Evolutionary conservation across 1,284 basidiomycete species (phyloP), one percentile per base, ranked within the genome.

Genomic region (Phellopilus nigrolimitatus): DNA sequence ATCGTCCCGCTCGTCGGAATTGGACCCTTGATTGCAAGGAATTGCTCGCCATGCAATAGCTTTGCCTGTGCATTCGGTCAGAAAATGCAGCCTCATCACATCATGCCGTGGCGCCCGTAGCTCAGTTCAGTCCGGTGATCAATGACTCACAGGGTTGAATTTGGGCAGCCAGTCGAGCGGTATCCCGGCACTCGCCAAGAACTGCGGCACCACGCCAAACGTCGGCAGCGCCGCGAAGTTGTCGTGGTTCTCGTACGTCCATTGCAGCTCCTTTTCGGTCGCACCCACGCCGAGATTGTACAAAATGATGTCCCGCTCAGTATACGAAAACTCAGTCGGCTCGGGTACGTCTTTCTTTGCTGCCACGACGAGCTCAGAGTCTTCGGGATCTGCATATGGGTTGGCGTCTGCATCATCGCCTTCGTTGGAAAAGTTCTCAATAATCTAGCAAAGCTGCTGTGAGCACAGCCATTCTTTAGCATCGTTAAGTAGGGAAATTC

Each of bases 231-330:
- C 84, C 53, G 79, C 68, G 70, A 99, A 99, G 24, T 86, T 76
- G 47, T 95, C 91, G 63, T 91, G 78, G 51, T 85, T 84, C 72
- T 99, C 97, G 63, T 84, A 99, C 3, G 86, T 84, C 84, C 92
- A 95, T 60, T 93, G 80, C 21, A 97, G 79, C 57, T 99, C 93
- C 64, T 88, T 82, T 67, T 88, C 93, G 4, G 86, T 95, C 15
- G 95, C 95, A n/a, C 95, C 97, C 42, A 99, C 71, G 47, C 95
- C 94, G 28, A 99, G 75, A 70, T 97, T 97, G 75, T 99, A 99
- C 15, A 99, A 75, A 59, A 97, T 90, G 36, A 97, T 81, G 64
- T 99, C 95, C 31, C 90, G 80, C 71, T 97, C 93, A 8, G 82
- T 82, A 71, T 89, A 99, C 24, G 67, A 73, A 69, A 79, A 94